Evolutionary conservation across 495 filamentous ascomycete genomes (phyloP).

Genomic region (Letharia columbiana): DNA sequence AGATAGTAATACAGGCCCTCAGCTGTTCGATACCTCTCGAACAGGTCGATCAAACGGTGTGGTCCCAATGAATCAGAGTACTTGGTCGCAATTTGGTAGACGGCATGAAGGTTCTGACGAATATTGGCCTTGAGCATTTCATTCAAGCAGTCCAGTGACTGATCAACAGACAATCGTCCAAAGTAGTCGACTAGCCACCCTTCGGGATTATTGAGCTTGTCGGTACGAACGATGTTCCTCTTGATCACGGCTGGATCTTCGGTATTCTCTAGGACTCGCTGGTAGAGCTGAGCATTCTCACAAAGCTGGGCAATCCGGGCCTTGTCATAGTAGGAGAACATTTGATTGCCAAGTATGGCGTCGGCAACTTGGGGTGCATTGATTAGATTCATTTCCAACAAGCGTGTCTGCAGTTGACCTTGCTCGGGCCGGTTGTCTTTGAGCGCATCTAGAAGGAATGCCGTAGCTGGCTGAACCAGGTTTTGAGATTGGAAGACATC

Average conservation of each 20-base stretch:
- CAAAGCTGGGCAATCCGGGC: conserved; percentile 78
- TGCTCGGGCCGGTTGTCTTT: conserved; percentile 93
- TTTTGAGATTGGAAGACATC: conserved; percentile 96
- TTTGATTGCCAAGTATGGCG: conserved; percentile 92
- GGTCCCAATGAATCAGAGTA: conserved; percentile 97
- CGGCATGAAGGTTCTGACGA: conserved; percentile 88
- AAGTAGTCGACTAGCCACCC: conserved; percentile 93
- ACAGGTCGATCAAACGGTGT: conserved; percentile 76
- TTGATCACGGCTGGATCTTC: conserved; percentile 87
- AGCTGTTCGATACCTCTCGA: conserved; percentile 93
- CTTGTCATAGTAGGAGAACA: conserved; percentile 95
- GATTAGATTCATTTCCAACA: conserved; percentile 96
- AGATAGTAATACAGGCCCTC: conserved; percentile 98
- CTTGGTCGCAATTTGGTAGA: conserved; percentile 91
- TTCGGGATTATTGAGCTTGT: conserved; percentile 57
- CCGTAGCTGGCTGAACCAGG: conserved; percentile 95
- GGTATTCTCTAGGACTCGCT: conserved; percentile 88
- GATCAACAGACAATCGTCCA: conserved; percentile 85
- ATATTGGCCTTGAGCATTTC: conserved; percentile 96
- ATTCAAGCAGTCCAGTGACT: conserved; percentile 86
- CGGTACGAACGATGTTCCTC: conserved; percentile 71
- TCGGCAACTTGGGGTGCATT: conserved; percentile 96
- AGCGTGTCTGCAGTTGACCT: conserved; percentile 80
- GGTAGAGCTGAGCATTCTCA: conserved; percentile 78
- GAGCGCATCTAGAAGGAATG: conserved; percentile 89